Base-by-base conservation (phyloP, 2,329 filamentous ascomycete species). In the Xylaria sp. region DNA sequence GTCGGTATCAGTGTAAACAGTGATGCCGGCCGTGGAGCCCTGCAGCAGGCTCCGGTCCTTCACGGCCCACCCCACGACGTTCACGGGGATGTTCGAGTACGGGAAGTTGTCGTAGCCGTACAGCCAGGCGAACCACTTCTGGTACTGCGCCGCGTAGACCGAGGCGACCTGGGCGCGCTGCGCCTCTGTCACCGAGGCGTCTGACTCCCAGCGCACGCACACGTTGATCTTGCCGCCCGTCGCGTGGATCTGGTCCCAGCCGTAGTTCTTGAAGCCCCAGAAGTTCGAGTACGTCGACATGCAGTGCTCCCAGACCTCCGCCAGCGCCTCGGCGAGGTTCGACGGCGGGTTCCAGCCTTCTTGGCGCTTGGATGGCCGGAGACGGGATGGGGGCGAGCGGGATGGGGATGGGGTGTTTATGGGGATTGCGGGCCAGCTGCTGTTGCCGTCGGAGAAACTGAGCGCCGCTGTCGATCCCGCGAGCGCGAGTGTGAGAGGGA, bases 181-280 rank as follows among this genome's bases (percentile, higher is more conserved):
- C 20, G 63, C 63, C 23, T 58, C 63, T 15, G 63, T 65, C 4
- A 65, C 46, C 15, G 63, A 10, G 3, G 54, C 41, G 44, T 18
- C 28, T 23, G 63, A 65, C 63, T 65, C 63, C 63, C 63, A 65
- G n/a, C 63, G 63, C 54, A 65, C 63, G 55, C 63, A 65, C 18
- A 65, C 63, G 46, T 65, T 65, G 55, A 65, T 65, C 46, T 51
- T 65, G 34, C 63, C 63, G 20, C 41, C 54, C 18, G 63, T 65
- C 31, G 63, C 63, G 15, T 58, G 54, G 44, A 65, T 52, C 46
- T 65, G 63, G 63, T 65, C 63, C 63, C 63, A 65, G 34, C 54
- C 63, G 63, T 65, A 65, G 54, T 65, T 65, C 54, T 41, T 44
- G 46, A 65, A 65, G 5, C 54, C 63, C 63, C 63, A 65, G 55